These are phyloP conservation scores for Plasmodium vivax DNA, from an alignment of 169 alveolate species.

Conservation along the genomic window DNA sequence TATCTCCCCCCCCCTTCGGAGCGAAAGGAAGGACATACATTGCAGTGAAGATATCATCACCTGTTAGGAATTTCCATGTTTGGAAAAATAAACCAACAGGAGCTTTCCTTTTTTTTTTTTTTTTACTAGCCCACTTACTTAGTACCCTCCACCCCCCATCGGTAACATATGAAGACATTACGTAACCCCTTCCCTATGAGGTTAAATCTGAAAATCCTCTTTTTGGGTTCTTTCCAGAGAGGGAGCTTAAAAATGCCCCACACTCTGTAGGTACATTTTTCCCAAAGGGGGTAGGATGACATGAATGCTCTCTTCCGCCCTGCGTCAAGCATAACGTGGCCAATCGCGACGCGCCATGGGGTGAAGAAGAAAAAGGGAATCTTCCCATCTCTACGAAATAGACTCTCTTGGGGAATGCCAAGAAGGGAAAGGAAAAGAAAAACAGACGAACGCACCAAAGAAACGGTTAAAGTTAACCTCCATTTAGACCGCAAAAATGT, in stretches of 20 bases:
- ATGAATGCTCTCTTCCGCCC: background rate
- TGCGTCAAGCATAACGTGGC: background rate
- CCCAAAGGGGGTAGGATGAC: background rate
- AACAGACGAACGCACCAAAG: background rate
- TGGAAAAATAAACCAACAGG: background rate
- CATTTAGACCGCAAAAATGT: slow-evolving; percentile 23
- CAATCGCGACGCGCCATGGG: background rate
- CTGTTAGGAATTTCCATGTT: background rate
- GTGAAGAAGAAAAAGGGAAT: background rate
- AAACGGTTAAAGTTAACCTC: background rate
- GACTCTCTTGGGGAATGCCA: background rate
- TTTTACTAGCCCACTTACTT: background rate
- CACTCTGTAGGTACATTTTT: background rate
- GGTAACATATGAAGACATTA: background rate
- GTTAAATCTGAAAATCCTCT: background rate
- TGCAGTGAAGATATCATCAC: background rate
- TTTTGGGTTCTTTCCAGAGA: background rate
- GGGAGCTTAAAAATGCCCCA: background rate
- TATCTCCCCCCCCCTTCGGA: background rate
- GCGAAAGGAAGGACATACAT: background rate
- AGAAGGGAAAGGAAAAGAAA: background rate
- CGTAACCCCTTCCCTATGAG: background rate
- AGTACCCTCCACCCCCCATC: background rate
- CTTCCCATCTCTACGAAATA: background rate
- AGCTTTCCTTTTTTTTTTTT: background rate